phyloP scores from a whole-genome alignment of 192 early-diverging fungal genomes.

The Backusella mclennaniae region DNA sequence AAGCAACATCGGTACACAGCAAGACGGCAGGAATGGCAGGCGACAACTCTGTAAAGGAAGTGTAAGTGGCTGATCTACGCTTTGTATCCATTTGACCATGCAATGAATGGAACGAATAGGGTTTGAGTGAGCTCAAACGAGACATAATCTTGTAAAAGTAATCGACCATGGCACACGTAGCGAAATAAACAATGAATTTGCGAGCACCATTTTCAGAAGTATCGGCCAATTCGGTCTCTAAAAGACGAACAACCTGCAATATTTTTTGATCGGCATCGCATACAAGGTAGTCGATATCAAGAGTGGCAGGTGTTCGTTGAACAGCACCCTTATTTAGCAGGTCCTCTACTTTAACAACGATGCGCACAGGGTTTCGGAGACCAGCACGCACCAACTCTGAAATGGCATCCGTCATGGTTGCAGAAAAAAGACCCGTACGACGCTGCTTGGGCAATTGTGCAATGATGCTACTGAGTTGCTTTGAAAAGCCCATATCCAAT shows the following conservation, averaged over 20 bases:
- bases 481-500: slow-evolving; percentile 93
- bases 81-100: slow-evolving; percentile 96
- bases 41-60: slow-evolving; percentile 66
- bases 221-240: slow-evolving; percentile 41
- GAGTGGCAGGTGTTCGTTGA: slow-evolving; percentile 60
- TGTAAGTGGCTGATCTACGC: slow-evolving; percentile 77
- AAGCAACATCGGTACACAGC: slow-evolving; percentile 94
- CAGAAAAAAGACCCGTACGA: slow-evolving; percentile 93
- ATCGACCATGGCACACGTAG: slow-evolving; percentile 95
- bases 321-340: slow-evolving; percentile 39
- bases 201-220: slow-evolving; percentile 40
- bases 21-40: slow-evolving; percentile 69
- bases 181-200: slow-evolving; percentile 93
- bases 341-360: slow-evolving; percentile 88
- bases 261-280: slow-evolving; percentile 83
- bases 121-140: slow-evolving; percentile 45
- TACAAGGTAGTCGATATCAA: slow-evolving; percentile 73
- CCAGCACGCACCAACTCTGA: slow-evolving; percentile 81
- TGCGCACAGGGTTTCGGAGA: slow-evolving; percentile 86
- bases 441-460: slow-evolving; percentile 86
- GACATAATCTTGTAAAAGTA: slow-evolving; percentile 78
- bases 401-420: slow-evolving; percentile 93
- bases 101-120: slow-evolving; percentile 65
- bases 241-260: slow-evolving; percentile 64
- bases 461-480: slow-evolving; percentile 77